These are phyloP conservation scores for Sporisorium sorghi DNA, from an alignment of 1,284 basidiomycete species.

Conservation along the genomic window DNA sequence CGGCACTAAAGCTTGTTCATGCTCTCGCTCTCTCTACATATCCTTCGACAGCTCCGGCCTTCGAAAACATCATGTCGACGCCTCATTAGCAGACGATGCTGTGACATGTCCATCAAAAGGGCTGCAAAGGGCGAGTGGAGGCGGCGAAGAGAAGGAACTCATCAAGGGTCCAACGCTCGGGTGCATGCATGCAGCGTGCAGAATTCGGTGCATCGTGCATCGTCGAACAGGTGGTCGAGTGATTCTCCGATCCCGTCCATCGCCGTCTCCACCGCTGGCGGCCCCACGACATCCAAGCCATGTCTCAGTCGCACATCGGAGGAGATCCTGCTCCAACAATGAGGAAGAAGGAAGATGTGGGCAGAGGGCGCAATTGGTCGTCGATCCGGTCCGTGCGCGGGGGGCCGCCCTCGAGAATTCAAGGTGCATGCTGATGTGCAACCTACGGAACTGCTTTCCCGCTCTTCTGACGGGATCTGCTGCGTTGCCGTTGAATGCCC, in stretches of 20 bases:
- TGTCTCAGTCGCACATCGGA: background rate
- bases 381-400: background rate
- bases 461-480: too few relatives aligned
- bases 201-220: slow-evolving; percentile 22
- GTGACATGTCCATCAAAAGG: background rate
- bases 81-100: background rate
- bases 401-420: too few relatives aligned
- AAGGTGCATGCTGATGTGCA: too few relatives aligned
- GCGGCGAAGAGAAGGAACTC: background rate
- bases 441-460: too few relatives aligned
- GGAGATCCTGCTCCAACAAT: background rate
- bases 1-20: too few relatives aligned
- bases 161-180: slow-evolving; percentile 15
- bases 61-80: background rate
- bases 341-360: background rate
- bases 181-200: slow-evolving; percentile 23
- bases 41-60: background rate
- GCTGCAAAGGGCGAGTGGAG: background rate
- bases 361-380: background rate
- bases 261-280: background rate
- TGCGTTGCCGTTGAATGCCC: background rate
- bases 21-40: too few relatives aligned
- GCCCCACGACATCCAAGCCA: slow-evolving; percentile 17
- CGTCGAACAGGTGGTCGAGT: slow-evolving; percentile 16
- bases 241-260: slow-evolving; percentile 10